Evolutionary conservation across 805 yeast species (phyloP), one percentile per base, ranked within the genome.

Genomic region (Candida ortonii): DNA sequence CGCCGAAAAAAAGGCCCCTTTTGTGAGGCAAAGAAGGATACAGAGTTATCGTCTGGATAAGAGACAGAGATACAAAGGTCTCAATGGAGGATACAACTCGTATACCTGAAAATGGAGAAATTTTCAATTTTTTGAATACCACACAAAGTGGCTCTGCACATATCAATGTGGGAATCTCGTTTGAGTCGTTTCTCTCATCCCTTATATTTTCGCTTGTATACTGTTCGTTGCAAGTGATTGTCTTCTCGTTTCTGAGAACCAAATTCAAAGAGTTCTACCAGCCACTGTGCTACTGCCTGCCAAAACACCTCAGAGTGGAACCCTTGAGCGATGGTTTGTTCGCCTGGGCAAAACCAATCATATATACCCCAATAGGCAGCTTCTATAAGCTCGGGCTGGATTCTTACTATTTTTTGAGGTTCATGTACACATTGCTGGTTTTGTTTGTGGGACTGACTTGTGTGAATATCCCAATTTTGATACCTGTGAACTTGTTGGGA

Each of bases 381-480:
- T 79, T 75, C 46, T 51, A 67, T 17, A 56, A 64, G 1, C 59
- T 71, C 41, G 94, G 95, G 0, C 53, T 84, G 6, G 96, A 87
- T 55, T 78, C 88, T 0, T 85, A 81, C 53, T 79, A 81, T 50
- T 80, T 84, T 44, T 48, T 85, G 3, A 57, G 95, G 31, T 85
- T 72, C 47, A 50, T 86, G 28, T 55, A 64, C 30, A 59, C 80
- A 4, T 49, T 83, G 8, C 50, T 76, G 20, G 41, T 70, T 2
- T 64, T 80, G 28, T 81, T 80, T 49, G 46, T 62, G 1, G 66
- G 70, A 0, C 54, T 81, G 15, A 79, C 85, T 0, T 33, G 71
- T 0, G 39, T 81, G 8, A 73, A 77, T 35, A 58, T 83, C 17
- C 72, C 85, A 0, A 59, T 82, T 0, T 59, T 87, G 20, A 47